These are phyloP conservation scores for Boletus sp. DNA, from an alignment of 1,284 basidiomycete genomes.

Conservation along the genomic window DNA sequence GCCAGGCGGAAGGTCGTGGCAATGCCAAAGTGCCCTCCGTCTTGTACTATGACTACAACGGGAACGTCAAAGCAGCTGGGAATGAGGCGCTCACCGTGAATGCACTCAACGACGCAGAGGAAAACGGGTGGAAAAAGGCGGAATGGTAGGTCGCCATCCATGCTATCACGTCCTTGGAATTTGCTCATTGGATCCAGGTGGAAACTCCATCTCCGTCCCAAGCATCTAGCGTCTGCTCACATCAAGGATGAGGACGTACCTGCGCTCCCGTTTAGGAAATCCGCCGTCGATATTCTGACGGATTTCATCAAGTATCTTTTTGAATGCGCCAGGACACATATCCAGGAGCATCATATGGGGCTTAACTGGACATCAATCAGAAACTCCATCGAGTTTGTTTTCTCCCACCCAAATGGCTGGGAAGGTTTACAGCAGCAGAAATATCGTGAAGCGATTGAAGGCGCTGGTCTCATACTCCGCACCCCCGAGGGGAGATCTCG, in stretches of 20 bases:
- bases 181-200: not conserved
- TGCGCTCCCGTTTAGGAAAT: conserved; percentile 41
- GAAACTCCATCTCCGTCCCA: not conserved
- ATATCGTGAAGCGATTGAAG: not conserved
- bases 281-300: conserved; percentile 40
- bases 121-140: conserved; percentile 36
- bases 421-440: not conserved
- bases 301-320: conserved; percentile 50
- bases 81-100: conserved; percentile 39
- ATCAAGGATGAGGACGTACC: conserved; percentile 27
- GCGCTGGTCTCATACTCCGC: conserved; percentile 25
- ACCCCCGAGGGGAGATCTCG: conserved; percentile 24
- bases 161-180: not conserved
- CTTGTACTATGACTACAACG: conserved; percentile 43
- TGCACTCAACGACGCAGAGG: conserved; percentile 37
- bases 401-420: conserved; percentile 33
- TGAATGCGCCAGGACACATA: conserved; percentile 38
- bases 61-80: conserved; percentile 40
- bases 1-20: conserved; percentile 31
- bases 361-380: conserved; percentile 29
- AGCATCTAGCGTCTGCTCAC: not conserved
- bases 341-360: conserved; percentile 42
- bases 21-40: conserved; percentile 47
- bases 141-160: conserved; percentile 38
- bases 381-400: conserved; percentile 22